phyloP scores from a whole-genome alignment of 495 filamentous ascomycete species.

The Xylaria flabelliformis region DNA sequence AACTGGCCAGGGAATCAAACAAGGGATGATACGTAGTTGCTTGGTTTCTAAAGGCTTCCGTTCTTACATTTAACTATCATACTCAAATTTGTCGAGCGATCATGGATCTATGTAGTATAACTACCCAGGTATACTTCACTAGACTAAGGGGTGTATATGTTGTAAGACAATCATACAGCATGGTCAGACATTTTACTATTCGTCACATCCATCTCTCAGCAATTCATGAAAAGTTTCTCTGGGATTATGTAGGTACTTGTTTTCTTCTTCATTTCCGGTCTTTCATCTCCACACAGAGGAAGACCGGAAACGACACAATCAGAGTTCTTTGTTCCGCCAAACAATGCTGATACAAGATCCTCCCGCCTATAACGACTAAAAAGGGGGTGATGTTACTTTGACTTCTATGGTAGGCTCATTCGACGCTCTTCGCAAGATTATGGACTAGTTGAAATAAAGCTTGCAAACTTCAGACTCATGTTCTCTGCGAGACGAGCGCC shows the following conservation, averaged over 20 bases:
- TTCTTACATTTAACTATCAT: neutral
- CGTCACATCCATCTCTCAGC: neutral
- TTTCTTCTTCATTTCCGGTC: neutral
- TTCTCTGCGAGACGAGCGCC: neutral
- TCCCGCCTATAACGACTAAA: neutral
- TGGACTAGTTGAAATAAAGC: neutral
- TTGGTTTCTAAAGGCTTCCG: neutral
- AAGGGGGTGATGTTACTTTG: neutral
- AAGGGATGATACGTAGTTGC: neutral
- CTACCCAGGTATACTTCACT: neutral
- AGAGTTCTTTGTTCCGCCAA: neutral
- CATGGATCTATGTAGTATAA: neutral
- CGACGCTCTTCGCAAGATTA: neutral
- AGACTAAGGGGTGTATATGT: neutral
- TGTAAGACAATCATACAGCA: neutral
- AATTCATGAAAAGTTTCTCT: neutral
- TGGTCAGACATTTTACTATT: neutral
- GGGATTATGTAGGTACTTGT: neutral
- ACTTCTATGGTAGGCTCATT: neutral
- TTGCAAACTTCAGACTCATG: neutral
- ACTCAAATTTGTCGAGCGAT: neutral
- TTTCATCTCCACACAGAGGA: neutral
- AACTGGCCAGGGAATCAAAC: neutral
- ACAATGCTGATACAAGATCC: neutral
- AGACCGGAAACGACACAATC: neutral